Evolutionary conservation across 352 stramenopile genomes (phyloP), one percentile per base, ranked within the genome.

Genomic region (Phytophthora crassamura): DNA sequence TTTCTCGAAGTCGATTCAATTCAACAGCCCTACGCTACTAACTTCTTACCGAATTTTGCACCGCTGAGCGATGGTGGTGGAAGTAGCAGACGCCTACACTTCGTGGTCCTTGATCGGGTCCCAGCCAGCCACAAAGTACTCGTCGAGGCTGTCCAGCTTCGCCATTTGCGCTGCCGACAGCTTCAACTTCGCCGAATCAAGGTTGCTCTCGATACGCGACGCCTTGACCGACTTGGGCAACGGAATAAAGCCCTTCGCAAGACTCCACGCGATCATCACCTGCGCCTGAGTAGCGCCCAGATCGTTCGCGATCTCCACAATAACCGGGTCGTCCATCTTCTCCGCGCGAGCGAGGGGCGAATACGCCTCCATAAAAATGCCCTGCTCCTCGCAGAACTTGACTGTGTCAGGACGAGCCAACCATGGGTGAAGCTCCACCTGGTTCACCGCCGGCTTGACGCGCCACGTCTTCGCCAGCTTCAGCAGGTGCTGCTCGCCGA

Each of bases 351-450:
- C 75, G 7, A 86, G 48, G 14, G 74, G 75, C 25, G 76, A 88
- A 58, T 87, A 90, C 28, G 81, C 81, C 60, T 83, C 56, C 5
- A 88, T 54, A 2, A 68, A 14, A 25, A 86, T 85, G 10, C 63
- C 67, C 6, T 76, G 52, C 6, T 33, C 5, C 12, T n/a, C n/a
- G n/a, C n/a, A n/a, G n/a, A n/a, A n/a, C n/a, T n/a, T n/a, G n/a
- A n/a, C n/a, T n/a, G n/a, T 75, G 22, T 90, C 85, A 30, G 43
- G 39, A 5, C 84, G 78, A 7, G 76, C 74, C 5, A 87, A 55
- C 65, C 81, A 96, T 10, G 85, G 85, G 57, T 90, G 77, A 52
- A 92, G 75, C 52, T 90, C 77, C 20, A 96, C 78, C 62, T 96
- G 85, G 74, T 96, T 93, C 54, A 93, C 85, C 2, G 84, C 82